Percentiles rank a stretch among this genome's conserved stretches.
Conservation (phyloP, 164 flowering plant species). For the Vitis rupestris region DNA sequence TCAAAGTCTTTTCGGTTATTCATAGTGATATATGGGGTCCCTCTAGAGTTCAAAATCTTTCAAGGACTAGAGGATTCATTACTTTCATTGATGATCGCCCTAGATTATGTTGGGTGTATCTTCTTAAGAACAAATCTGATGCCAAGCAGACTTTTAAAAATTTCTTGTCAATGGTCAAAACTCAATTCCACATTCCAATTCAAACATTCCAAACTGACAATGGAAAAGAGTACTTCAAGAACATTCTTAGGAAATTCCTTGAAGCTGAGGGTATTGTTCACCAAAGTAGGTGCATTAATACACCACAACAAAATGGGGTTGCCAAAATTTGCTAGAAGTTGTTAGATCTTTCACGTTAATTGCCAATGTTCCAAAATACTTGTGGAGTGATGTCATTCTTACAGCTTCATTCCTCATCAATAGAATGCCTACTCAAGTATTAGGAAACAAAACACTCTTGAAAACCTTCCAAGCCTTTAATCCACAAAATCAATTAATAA, state of each 20-base stretch:
- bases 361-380: not conserved
- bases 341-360: not conserved
- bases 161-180: slow-evolving; percentile 2
- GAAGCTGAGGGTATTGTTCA: slow-evolving; percentile 1
- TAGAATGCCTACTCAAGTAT: not conserved
- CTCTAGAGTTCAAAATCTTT: too few species aligned
- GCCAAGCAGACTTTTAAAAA: not conserved
- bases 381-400: not conserved
- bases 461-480: not conserved
- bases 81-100: not conserved
- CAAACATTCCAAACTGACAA: not conserved
- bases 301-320: not conserved
- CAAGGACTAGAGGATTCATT: too few species aligned
- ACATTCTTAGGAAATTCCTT: not conserved
- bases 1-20: not conserved
- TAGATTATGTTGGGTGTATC: not conserved
- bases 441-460: not conserved
- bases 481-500: too few species aligned
- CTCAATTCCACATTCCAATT: not conserved
- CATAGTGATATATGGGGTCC: too few species aligned
- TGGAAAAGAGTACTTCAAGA: not conserved
- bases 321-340: not conserved
- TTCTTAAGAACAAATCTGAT: not conserved
- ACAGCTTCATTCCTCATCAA: not conserved
- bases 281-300: not conserved